Evolutionary conservation across 2,329 filamentous ascomycete genomes (phyloP), one percentile per base, ranked within the genome.

Genomic region (Truncatella angustata): DNA sequence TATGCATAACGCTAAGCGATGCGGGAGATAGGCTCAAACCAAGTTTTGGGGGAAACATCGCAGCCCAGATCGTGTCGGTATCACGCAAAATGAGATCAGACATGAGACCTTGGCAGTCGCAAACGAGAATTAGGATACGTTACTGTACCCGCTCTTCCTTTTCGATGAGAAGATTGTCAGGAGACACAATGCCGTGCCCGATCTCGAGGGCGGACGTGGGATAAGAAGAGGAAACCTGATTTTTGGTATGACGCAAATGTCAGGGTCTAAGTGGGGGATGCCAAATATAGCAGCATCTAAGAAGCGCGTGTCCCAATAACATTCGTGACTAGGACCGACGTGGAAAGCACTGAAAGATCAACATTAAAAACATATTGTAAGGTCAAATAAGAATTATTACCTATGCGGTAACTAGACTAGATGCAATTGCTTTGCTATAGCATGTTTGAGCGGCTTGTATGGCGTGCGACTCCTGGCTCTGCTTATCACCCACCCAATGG

Each of bases 31-130:
- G 10, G 20, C 16, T 23, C 11, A n/a, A 30, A 44, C 28, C 40
- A 44, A 23, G 40, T 20, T 44, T 24, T 16, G 10, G 40, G 6
- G 21, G 21, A 21, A n/a, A 24, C 28, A 7, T 28, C 16, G 23
- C n/a, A 30, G 23, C 23, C n/a, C 40, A 12, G 40, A 26, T 26
- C 12, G n/a, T 44, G 11, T 26, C 40, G n/a, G 37, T 44, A 24
- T 44, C 23, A 23, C 28, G 40, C 21, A 24, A 9, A 30, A 44
- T 44, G 40, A 44, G 21, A 44, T 44, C 40, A 44, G 40, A 44
- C 24, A 44, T 44, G 20, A 44, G 21, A 44, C 40, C 40, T 28
- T 24, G 40, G 23, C 23, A 21, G 21, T 20, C 40, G 24, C 40
- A 23, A 23, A n/a, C n/a, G n/a, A n/a, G n/a, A n/a, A n/a, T n/a